Evolutionary conservation across 192 early-diverging fungal species (phyloP).

Genomic region (Neocallimastix lanati): DNA sequence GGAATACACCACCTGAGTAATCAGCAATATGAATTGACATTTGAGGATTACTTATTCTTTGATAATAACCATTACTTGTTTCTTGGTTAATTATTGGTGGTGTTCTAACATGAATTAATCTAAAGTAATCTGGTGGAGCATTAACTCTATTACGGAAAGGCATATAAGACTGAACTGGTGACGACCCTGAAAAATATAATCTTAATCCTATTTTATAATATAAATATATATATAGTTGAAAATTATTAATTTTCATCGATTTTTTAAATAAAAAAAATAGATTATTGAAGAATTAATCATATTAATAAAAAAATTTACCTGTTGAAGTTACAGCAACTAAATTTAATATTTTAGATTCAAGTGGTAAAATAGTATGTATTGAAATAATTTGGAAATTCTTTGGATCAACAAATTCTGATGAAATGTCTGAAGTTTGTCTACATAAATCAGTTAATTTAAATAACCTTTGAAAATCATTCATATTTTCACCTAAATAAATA

Average conservation of each 20-base stretch:
- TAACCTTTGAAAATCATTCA: constrained; percentile 28
- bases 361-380: constrained; percentile 41
- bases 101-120: constrained; percentile 47
- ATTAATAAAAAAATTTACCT: too few species aligned
- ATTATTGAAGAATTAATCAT: too few species aligned
- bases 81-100: constrained; percentile 28
- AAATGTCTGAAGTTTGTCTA: constrained; percentile 22
- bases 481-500: constrained; percentile 38
- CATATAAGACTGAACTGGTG: background rate
- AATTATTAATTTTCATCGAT: too few species aligned
- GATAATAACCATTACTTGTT: constrained; percentile 8
- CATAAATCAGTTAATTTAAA: constrained; percentile 25
- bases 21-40: constrained; percentile 27
- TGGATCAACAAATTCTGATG: constrained; percentile 18
- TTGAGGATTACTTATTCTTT: constrained; percentile 12
- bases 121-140: constrained; percentile 28
- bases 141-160: constrained; percentile 2
- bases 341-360: constrained; percentile 46
- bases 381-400: constrained; percentile 48
- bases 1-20: constrained; percentile 45
- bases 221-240: constrained; percentile 10
- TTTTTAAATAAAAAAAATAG: too few species aligned
- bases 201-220: constrained; percentile 24
- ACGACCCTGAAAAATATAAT: constrained; percentile 37
- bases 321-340: constrained; percentile 64